Evolutionary conservation across 192 early-diverging fungal species (phyloP), one percentile per base, ranked within the genome.

Genomic region (Phlyctochytrium bullatum): DNA sequence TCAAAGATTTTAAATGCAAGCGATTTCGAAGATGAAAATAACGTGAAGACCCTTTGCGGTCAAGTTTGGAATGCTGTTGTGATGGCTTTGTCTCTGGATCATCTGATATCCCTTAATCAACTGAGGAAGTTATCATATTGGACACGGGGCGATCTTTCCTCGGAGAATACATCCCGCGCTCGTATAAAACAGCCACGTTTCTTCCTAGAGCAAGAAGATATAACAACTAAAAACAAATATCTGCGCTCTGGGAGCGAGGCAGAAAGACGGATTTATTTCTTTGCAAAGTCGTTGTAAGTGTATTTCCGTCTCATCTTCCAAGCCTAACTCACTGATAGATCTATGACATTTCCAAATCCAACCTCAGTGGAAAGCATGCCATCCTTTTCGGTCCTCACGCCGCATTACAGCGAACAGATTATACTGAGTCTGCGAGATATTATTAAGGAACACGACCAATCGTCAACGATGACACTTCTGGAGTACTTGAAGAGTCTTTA

Each of bases 381-480:
- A 0, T 86, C 90, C 2, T 93, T 92, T 34, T 92, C 91, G 0
- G 92, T 93, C 2, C 76, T 93, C 32, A 89, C 88, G 20, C 92
- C 92, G 33, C 92, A 93, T 61, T 93, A 92, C 76, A 86, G 86
- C 51, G 92, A 93, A 71, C 92, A 93, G 79, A 91, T 91, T 47
- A 71, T 93, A 27, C 81, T 93, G 67, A 85, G 88, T 10, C 78
- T 93, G 50, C 81, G 89, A 36, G 92, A 93, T 78, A 91, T 93
- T 57, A 92, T 93, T 62, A 78, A 89, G 36, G 90, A 91, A 70
- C 88, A 89, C 64, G 92, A 93, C 64, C 6, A 10, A 6, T 79
- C 89, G 65, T 87, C 88, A 68, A 90, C 89, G 31, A 85, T 93
- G 10, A 93, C 91, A 23, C 70, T 92, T 47, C 78, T 93, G 24